phyloP scores from a whole-genome alignment of 345 rosid species.

The Boechera divaricarpa region DNA sequence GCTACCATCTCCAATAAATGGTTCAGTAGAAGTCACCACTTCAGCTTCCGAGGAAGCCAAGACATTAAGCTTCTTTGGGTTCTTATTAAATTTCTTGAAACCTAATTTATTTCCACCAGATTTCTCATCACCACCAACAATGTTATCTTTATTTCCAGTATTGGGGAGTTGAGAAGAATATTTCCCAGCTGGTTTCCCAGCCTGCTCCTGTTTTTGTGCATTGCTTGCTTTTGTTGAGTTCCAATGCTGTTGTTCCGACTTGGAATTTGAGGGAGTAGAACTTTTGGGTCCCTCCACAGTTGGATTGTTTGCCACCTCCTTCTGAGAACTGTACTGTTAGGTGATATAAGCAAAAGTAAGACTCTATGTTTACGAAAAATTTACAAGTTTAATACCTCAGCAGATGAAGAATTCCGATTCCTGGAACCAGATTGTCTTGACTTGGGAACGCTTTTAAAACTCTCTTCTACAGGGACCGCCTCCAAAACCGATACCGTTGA shows the following conservation, averaged over 20 bases:
- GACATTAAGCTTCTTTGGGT: slow-evolving; percentile 47
- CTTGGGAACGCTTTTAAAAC: slow-evolving; percentile 33
- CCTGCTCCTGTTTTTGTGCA: slow-evolving; percentile 46
- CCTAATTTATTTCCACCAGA: slow-evolving; percentile 28
- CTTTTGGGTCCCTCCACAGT: slow-evolving; percentile 36
- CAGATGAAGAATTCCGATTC: slow-evolving; percentile 32
- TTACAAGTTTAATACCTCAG: slow-evolving; percentile 52
- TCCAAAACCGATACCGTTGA: slow-evolving; percentile 38
- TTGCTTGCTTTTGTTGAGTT: slow-evolving; percentile 45
- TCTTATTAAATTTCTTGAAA: slow-evolving; percentile 34
- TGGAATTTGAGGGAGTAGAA: slow-evolving; percentile 51
- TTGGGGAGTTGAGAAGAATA: slow-evolving; percentile 47
- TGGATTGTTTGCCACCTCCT: slow-evolving; percentile 38
- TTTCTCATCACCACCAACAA: slow-evolving; percentile 36
- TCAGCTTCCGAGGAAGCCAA: slow-evolving; percentile 41
- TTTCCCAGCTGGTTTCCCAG: slow-evolving; percentile 38
- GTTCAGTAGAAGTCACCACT: slow-evolving; percentile 38
- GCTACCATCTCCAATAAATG: slow-evolving; percentile 38
- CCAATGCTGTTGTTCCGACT: slow-evolving; percentile 52
- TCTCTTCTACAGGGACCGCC: slow-evolving; percentile 40
- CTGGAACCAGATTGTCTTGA: slow-evolving; percentile 34
- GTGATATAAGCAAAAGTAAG: slow-evolving; percentile 29
- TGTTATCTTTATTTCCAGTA: slow-evolving; percentile 27
- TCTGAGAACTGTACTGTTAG: slow-evolving; percentile 56
- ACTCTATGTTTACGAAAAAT: slow-evolving; percentile 22